Evolutionary conservation across 1,139 yeast genomes (phyloP).

Genomic region (Pneumocystis oryctolagi): DNA sequence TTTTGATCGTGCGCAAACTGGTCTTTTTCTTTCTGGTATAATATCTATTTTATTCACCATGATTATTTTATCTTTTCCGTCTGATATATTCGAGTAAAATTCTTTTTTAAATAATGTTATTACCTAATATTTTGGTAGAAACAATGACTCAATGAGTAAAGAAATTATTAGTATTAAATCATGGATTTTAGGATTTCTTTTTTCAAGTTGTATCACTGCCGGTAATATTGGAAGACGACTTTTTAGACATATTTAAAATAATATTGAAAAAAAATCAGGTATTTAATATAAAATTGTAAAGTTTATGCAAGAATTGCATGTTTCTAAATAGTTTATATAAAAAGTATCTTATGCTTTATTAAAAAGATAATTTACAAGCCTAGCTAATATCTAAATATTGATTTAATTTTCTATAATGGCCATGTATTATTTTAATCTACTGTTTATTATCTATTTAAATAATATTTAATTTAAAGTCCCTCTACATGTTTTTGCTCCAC

Average conservation of each 20-base stretch:
- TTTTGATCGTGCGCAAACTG: conserved; percentile 1
- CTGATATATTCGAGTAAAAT: background rate
- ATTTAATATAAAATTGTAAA: background rate
- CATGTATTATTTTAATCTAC: background rate
- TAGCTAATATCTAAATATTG: background rate
- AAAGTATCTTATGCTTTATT: background rate
- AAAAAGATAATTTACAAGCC: background rate
- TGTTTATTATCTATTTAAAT: background rate
- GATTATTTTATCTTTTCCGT: background rate
- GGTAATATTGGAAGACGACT: background rate
- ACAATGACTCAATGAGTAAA: background rate
- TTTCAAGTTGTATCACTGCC: background rate
- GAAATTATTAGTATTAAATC: background rate
- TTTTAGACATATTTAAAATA: background rate
- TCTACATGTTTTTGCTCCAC: conserved; percentile 90
- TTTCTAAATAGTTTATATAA: background rate
- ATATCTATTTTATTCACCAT: background rate
- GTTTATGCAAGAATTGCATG: background rate
- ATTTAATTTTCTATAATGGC: background rate
- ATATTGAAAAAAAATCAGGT: background rate
- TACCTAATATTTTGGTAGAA: background rate
- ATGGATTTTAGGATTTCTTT: background rate
- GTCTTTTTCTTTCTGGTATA: background rate
- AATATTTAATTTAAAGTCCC: conserved; percentile 56
- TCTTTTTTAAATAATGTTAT: background rate